These are phyloP conservation scores for Pulveroboletus sp. DNA, from an alignment of 768 basidiomycete species.

Conservation along the genomic window DNA sequence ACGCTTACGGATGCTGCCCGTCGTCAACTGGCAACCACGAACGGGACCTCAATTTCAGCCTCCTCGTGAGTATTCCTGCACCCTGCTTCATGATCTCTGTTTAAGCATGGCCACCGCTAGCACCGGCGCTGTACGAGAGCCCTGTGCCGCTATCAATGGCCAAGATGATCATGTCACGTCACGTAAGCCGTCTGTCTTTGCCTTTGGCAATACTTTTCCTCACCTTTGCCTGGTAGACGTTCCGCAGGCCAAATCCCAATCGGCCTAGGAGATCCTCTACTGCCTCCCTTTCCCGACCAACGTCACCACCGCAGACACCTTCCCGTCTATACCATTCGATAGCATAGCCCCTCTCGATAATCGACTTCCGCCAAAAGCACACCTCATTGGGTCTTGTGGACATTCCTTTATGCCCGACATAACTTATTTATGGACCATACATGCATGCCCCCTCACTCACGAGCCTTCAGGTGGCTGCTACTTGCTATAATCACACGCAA, in stretches of 20 bases:
- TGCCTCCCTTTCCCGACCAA: conserved; percentile 11
- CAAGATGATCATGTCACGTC: conserved; percentile 50
- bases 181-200: conserved; percentile 32
- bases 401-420: conserved; percentile 9
- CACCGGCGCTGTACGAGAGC: conserved; percentile 40
- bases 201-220: not conserved
- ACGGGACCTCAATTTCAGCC: conserved; percentile 27
- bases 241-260: conserved; percentile 29
- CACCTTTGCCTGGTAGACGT: conserved; percentile 22
- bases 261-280: conserved; percentile 22
- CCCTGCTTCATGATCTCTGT: not conserved
- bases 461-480: conserved; percentile 15
- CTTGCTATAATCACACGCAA: conserved; percentile 28
- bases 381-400: conserved; percentile 8
- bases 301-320: conserved; percentile 31
- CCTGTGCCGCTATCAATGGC: conserved; percentile 46
- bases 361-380: conserved; percentile 16
- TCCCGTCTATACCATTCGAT: conserved; percentile 32
- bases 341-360: conserved; percentile 25
- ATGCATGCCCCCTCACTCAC: conserved; percentile 18
- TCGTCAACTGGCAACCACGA: conserved; percentile 22
- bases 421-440: conserved; percentile 28
- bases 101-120: conserved; percentile 19
- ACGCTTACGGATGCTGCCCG: conserved; percentile 11
- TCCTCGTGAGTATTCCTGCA: conserved; percentile 24